These are phyloP conservation scores for Onygena corvina DNA, from an alignment of 2,329 filamentous ascomycete species.

Conservation along the genomic window DNA sequence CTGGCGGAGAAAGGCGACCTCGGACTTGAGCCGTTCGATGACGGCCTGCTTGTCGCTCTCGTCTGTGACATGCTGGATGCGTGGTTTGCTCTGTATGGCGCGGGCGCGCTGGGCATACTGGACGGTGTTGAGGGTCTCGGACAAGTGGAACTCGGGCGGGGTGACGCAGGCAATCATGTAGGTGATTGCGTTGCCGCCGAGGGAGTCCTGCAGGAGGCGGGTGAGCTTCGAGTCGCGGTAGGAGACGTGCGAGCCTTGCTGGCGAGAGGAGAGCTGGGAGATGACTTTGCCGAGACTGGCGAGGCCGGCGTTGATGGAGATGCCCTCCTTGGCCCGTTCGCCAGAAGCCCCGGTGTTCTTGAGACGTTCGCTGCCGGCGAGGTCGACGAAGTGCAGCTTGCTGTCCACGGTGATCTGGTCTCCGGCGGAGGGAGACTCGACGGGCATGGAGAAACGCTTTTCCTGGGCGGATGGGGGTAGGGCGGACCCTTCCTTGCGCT, in stretches of 20 bases:
- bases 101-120: slow-evolving; percentile 93
- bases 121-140: slow-evolving; percentile 93
- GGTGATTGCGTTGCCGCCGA: slow-evolving; percentile 93
- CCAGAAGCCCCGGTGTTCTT: slow-evolving; percentile 96
- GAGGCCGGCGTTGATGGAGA: slow-evolving; percentile 93
- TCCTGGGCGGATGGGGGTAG: slow-evolving; percentile 47
- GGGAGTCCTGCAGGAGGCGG: slow-evolving; percentile 83
- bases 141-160: slow-evolving; percentile 90
- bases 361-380: slow-evolving; percentile 88
- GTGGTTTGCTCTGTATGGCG: slow-evolving; percentile 92
- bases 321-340: slow-evolving; percentile 87
- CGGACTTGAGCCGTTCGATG: slow-evolving; percentile 85
- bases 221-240: slow-evolving; percentile 98
- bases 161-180: slow-evolving; percentile 99
- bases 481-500: slow-evolving; percentile 55
- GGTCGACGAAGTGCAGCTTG: slow-evolving; percentile 96
- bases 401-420: slow-evolving; percentile 74
- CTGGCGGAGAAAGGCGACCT: slow-evolving; percentile 84
- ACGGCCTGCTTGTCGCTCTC: slow-evolving; percentile 88
- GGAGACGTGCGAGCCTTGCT: slow-evolving; percentile 79
- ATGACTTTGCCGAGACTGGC: slow-evolving; percentile 96
- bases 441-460: slow-evolving; percentile 74
- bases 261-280: slow-evolving; percentile 85
- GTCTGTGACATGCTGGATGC: slow-evolving; percentile 79
- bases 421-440: slow-evolving; percentile 61